Base-by-base conservation (phyloP, 192 early-diverging fungal genomes). In the Gamsiella multidivaricata region DNA sequence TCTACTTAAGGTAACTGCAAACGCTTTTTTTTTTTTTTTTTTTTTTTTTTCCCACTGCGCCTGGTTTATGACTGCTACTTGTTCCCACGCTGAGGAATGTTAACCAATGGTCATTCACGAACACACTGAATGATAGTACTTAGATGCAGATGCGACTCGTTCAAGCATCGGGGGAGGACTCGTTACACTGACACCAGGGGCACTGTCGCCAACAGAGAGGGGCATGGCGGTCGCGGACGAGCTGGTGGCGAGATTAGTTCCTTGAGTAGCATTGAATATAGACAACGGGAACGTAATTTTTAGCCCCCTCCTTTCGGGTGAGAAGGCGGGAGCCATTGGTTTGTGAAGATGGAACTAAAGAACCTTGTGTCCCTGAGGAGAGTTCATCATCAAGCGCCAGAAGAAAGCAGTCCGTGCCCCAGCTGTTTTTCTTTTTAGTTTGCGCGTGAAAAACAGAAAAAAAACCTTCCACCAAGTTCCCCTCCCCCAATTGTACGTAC, bases 221-320 rank as follows among this genome's bases (percentile, higher is more conserved):
- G 86, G 86, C 8, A 70, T 88, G 54, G 82, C 81, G 6, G 79
- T 86, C 12, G 82, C 82, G 12, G 86, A 88, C 61, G 75, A 79
- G 26, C 81, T 88, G 45, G 55, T 84, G 25, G 75, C 83, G 12
- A 64, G 69, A 23, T 50, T 85, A 8, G 31, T 85, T 32, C 65
- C 54, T 20, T 72, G 59, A 65, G 2, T 60, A 25, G 15, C n/a
- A 10, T 14, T 12, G 22, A 57, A 39, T 2, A n/a, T n/a, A n/a
- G n/a, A n/a, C n/a, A n/a, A n/a, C n/a, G n/a, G n/a, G n/a, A n/a
- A n/a, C n/a, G n/a, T n/a, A n/a, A n/a, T n/a, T n/a, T n/a, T n/a
- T n/a, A n/a, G n/a, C n/a, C n/a, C n/a, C n/a, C n/a, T n/a, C n/a
- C n/a, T n/a, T n/a, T n/a, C n/a, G n/a, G n/a, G n/a, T n/a, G n/a